Evolutionary conservation across 1,284 basidiomycete species (phyloP), one percentile per base, ranked within the genome.

Genomic region (Exsudoporus floridanus): DNA sequence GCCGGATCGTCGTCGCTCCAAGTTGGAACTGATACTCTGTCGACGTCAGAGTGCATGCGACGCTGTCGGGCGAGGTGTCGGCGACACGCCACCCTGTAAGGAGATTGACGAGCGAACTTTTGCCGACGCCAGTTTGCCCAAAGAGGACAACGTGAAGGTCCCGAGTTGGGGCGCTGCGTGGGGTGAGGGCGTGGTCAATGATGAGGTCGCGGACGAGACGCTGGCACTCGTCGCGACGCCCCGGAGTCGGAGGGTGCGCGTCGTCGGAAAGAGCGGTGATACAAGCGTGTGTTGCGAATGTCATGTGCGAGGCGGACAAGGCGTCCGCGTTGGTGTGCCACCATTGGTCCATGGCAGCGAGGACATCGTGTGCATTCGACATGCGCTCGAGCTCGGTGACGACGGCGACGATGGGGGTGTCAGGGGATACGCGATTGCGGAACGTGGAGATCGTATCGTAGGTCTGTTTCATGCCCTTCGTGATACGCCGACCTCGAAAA

Each of bases 21-120:
- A 66, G 59, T n/a, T 55, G 51, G 52, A 66, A 65, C 18, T 56
- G 50, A 27, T 66, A 60, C 14, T 65, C 65, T 12, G 54, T 40
- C 39, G 63, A 57, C 4, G 44, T 19, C 10, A 66, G 52, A 0
- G 64, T 66, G 31, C 64, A 70, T 1, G 62, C 52, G 7, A 52
- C 16, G 19, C 57, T 64, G 46, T 65, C 67, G 23, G 62, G 54
- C 7, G 67, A 68, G n/a, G 55, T 39, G 0, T 53, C 41, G 8
- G 67, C 64, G 14, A 70, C 50, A 8, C 48, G 50, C 58, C 66
- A 53, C 33, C 67, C 66, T 3, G 66, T 64, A 25, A 66, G 64
- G 25, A 66, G 63, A 33, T 66, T 66, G 39, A 67, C 51, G 34
- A 66, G 56, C 7, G 67, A 66, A 23, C 65, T 68, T 39, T 70